Percentiles rank a stretch among this genome's conserved stretches.
These are phyloP conservation scores for Heterobasidion irregulare DNA, from an alignment of 1,284 basidiomycete genomes.

Conservation along the genomic window DNA sequence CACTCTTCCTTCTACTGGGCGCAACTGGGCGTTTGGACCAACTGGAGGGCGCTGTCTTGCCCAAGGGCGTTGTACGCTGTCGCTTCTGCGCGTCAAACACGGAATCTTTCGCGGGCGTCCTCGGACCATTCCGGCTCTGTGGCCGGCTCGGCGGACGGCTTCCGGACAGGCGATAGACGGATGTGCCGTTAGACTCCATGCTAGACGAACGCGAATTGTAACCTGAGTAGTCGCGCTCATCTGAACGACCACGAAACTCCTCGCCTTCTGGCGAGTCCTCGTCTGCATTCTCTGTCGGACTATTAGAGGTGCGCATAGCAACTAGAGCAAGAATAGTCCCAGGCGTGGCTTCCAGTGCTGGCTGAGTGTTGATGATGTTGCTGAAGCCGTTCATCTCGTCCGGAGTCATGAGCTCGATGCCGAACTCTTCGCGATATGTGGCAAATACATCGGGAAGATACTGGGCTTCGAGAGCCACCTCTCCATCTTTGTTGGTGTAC, in stretches of 20 bases:
- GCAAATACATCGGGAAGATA: slow-evolving; percentile 61
- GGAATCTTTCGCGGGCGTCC: slow-evolving; percentile 38
- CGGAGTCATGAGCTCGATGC: slow-evolving; percentile 46
- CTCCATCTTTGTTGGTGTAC: slow-evolving; percentile 43
- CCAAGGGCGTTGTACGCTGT: slow-evolving; percentile 54
- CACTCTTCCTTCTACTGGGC: slow-evolving; percentile 54
- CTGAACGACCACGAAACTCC: slow-evolving; percentile 16
- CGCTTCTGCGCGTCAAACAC: slow-evolving; percentile 59
- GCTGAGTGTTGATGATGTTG: slow-evolving; percentile 45
- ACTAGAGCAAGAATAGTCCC: slow-evolving; percentile 57
- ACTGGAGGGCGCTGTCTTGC: slow-evolving; percentile 53
- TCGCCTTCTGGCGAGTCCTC: slow-evolving; percentile 19
- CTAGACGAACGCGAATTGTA: slow-evolving; percentile 53
- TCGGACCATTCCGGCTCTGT: slow-evolving; percentile 24
- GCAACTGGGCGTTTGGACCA: slow-evolving; percentile 63
- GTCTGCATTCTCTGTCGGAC: slow-evolving; percentile 28
- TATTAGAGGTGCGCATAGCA: slow-evolving; percentile 48
- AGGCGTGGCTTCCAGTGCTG: slow-evolving; percentile 61
- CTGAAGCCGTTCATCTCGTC: slow-evolving; percentile 53
- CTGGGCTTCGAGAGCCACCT: slow-evolving; percentile 55
- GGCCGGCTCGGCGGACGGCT: slow-evolving; percentile 33
- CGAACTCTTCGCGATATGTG: slow-evolving; percentile 45
- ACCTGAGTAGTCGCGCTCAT: slow-evolving; percentile 12
- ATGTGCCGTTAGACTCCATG: slow-evolving; percentile 36
- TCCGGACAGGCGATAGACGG: slow-evolving; percentile 6